These are phyloP conservation scores for Teunomyces lycoperdinae DNA, from an alignment of 805 yeast genomes.

Conservation along the genomic window DNA sequence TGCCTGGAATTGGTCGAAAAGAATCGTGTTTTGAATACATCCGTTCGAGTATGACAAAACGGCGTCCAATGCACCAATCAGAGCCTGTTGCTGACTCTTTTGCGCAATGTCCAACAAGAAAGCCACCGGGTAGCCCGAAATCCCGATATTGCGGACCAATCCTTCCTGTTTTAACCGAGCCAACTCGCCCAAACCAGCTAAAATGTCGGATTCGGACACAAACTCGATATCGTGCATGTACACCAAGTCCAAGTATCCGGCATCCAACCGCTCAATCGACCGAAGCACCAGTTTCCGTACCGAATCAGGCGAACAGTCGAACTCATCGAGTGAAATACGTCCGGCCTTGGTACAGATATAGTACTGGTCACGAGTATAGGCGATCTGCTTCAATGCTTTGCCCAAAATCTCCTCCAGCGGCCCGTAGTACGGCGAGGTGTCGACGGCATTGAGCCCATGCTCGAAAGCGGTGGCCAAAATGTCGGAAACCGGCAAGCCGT, in stretches of 20 bases:
- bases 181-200: conserved; percentile 63
- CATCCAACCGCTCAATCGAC: conserved; percentile 63
- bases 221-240: conserved; percentile 91
- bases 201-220: conserved; percentile 50
- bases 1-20: conserved; percentile 45
- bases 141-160: conserved; percentile 60
- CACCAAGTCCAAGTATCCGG: conserved; percentile 73
- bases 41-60: conserved; percentile 78
- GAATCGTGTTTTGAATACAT: conserved; percentile 69
- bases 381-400: conserved; percentile 44
- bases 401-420: conserved; percentile 80
- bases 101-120: conserved; percentile 55
- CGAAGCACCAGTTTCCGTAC: conserved; percentile 63
- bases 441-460: conserved; percentile 72
- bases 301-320: conserved; percentile 66
- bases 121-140: conserved; percentile 85
- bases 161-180: conserved; percentile 63
- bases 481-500: conserved; percentile 51
- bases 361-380: conserved; percentile 56
- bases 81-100: conserved; percentile 28
- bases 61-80: conserved; percentile 67
- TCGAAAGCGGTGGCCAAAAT: conserved; percentile 60
- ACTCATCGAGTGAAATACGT: conserved; percentile 60
- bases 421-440: conserved; percentile 93
- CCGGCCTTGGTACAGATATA: conserved; percentile 87